These are phyloP conservation scores for Perilla frutescens DNA, from an alignment of 257 asterid species.

Conservation along the genomic window DNA sequence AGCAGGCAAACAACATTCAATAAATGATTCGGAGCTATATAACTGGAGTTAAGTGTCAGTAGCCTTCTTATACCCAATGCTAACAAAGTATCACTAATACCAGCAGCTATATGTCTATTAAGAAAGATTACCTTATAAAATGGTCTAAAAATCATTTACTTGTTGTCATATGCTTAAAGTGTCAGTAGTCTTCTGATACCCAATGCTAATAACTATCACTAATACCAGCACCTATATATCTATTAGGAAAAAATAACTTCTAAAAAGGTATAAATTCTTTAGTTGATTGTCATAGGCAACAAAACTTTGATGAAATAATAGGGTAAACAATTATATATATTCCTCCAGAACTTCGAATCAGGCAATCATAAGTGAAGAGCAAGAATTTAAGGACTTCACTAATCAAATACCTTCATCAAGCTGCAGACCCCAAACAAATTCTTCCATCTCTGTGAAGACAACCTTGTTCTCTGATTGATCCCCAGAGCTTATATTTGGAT, in stretches of 20 bases:
- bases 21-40: not conserved
- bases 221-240: conserved; percentile 15
- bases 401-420: conserved; percentile 75
- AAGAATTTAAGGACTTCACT: not conserved
- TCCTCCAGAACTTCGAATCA: not conserved
- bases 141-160: too few species aligned
- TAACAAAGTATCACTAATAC: too few species aligned
- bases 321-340: conserved; percentile 3
- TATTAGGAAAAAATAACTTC: not conserved
- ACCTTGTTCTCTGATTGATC: conserved; percentile 80
- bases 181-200: not conserved
- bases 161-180: too few species aligned
- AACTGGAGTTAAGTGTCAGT: not conserved
- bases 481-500: conserved; percentile 49
- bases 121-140: too few species aligned
- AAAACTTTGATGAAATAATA: conserved; percentile 7
- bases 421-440: conserved; percentile 96
- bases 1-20: conserved; percentile 4
- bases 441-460: conserved; percentile 97
- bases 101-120: too few species aligned
- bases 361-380: not conserved
- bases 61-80: too few species aligned
- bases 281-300: conserved; percentile 19
- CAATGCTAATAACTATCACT: not conserved
- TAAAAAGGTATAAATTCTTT: not conserved